Conservation (phyloP, 768 basidiomycete genomes). For the Leccinum boreale region DNA sequence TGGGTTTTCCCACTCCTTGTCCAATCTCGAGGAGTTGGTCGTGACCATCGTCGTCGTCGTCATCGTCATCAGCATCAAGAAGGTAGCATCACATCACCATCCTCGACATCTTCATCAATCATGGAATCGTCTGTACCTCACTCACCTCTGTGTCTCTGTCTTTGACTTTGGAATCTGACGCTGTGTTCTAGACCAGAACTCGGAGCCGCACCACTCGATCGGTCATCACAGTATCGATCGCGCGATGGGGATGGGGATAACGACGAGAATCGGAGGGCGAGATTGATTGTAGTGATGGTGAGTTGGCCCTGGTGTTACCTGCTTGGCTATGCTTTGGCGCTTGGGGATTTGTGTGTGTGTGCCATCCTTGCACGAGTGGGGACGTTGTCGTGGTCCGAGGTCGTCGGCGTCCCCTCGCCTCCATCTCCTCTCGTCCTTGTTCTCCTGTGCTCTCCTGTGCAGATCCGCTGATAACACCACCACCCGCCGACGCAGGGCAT, state of each 20-base stretch:
- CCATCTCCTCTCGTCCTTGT: no score
- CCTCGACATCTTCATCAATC: not conserved
- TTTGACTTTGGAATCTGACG: not conserved
- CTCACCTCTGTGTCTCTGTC: no score
- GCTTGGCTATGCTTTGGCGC: not conserved
- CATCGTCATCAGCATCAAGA: not conserved
- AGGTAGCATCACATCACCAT: not conserved
- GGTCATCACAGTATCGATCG: not conserved
- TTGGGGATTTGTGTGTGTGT: no score
- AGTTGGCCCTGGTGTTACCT: not conserved
- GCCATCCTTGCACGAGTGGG: no score
- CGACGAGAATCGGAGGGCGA: not conserved
- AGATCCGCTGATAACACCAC: not conserved
- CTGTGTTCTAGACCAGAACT: not conserved
- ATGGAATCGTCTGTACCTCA: not conserved
- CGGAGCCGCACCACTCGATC: not conserved
- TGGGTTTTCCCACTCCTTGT: no score
- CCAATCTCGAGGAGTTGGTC: not conserved
- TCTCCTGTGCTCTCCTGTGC: no score
- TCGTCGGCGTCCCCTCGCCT: no score
- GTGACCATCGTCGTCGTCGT: not conserved
- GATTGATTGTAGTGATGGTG: conserved; percentile 53
- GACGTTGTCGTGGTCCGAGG: no score
- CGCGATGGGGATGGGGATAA: not conserved
- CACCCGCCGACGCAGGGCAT: conserved; percentile 46